Evolutionary conservation across 257 asterid genomes (phyloP).

Genomic region (Solanum pennellii): DNA sequence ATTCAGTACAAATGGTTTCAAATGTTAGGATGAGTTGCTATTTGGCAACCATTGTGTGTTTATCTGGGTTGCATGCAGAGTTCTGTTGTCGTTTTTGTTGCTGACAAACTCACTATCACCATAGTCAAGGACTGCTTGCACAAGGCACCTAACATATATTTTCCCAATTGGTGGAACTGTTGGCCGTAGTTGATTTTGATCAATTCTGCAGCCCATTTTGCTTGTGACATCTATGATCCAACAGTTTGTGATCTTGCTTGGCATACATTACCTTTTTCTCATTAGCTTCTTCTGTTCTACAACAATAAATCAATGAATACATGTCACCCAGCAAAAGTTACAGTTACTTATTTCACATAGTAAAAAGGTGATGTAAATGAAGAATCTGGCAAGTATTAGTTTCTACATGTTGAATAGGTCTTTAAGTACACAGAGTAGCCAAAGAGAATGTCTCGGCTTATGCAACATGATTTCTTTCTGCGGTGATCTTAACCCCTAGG

Average conservation of each 20-base stretch:
- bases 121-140: not conserved
- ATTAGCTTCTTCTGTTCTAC: not conserved
- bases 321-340: not conserved
- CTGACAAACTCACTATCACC: not conserved
- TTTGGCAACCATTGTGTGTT: not conserved
- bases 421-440: not conserved
- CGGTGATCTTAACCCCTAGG: no score
- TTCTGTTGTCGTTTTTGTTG: not conserved
- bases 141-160: not conserved
- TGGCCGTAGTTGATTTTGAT: not conserved
- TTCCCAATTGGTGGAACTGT: not conserved
- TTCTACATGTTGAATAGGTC: not conserved
- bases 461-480: not conserved
- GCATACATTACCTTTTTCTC: not conserved
- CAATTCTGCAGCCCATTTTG: not conserved
- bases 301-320: not conserved
- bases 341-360: not conserved
- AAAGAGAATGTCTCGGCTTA: not conserved
- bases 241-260: not conserved
- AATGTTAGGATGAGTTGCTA: not conserved
- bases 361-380: not conserved
- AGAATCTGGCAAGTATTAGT: not conserved
- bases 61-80: not conserved
- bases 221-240: not conserved
- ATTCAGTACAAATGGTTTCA: not conserved